These are phyloP conservation scores for Coelastrella sp. DNA, from an alignment of 139 green algal species.

Conservation along the genomic window DNA sequence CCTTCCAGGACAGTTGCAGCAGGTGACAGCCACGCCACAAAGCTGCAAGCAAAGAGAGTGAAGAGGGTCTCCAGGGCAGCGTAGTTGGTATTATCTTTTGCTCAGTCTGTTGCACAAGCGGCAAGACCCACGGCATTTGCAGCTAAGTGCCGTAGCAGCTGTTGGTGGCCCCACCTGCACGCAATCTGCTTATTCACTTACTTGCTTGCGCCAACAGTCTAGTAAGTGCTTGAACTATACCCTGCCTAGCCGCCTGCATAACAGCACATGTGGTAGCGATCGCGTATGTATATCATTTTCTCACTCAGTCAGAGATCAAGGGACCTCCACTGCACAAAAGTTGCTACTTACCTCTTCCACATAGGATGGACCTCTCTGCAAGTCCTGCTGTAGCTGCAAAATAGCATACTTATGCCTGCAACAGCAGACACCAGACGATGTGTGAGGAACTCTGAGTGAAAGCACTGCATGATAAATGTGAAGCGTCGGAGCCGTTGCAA, in stretches of 20 bases:
- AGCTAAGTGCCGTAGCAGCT: not conserved
- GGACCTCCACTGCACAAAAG: no score
- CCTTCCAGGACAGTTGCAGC: not conserved
- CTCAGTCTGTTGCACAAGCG: not conserved
- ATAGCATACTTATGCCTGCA: constrained; percentile 59
- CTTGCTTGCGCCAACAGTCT: constrained; percentile 39
- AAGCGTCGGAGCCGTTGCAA: not conserved
- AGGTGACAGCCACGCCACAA: not conserved
- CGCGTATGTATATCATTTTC: not conserved
- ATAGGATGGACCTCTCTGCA: constrained; percentile 47
- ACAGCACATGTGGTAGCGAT: not conserved
- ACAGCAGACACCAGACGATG: not conserved
- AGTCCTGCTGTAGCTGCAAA: constrained; percentile 46
- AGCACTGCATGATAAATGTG: no score
- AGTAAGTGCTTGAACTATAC: not conserved
- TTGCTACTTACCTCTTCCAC: constrained; percentile 51
- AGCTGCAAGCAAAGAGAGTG: not conserved
- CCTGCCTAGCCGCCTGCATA: constrained; percentile 12
- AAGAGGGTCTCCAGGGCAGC: no score
- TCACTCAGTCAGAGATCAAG: no score
- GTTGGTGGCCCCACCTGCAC: not conserved
- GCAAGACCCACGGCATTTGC: not conserved
- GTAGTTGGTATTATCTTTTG: no score
- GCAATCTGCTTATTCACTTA: not conserved
- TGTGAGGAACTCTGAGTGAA: not conserved